Base-by-base conservation (phyloP, 495 filamentous ascomycete species). In the Penicillium parvum region DNA sequence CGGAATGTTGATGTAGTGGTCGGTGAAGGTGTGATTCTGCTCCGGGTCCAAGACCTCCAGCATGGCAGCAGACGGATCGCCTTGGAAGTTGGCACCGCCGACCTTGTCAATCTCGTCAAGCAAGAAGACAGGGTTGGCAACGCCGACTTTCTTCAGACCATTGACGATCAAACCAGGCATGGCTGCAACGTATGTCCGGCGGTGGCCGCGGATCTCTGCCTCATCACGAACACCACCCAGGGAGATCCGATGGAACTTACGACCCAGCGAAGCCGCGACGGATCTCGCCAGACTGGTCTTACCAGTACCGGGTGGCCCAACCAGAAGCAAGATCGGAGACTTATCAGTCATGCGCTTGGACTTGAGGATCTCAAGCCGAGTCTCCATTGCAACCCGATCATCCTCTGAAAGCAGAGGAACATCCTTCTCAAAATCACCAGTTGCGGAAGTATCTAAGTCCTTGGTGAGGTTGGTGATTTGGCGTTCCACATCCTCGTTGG, bases 71-170 rank as follows among this genome's bases (percentile, higher is more conserved):
- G 88, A 94, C 6, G 94, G 94, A 55, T 99, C 94, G 25, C 94
- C 94, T 53, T 99, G 89, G 65, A 89, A 86, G 61, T 90, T 96
- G 26, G 88, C 80, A 43, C 83, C 83, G 44, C 94, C 90, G 38
- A 97, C 77, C 73, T 99, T 99, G 74, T 99, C 94, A 53, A 99
- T 96, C 67, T 99, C 94, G 61, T 99, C 94, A 16, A 99, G 81
- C 39, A 99, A 68, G 68, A 97, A 90, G 22, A 99, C 91, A 2
- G 94, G 94, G 57, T 99, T 99, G 3, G 88, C 81, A 12, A 97
- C 90, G 26, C 90, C 91, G 33, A 92, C 94, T 63, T 97, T 99
- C 74, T 91, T 94, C 37, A 99, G 66, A 4, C 91, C 94, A 61
- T 87, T 88, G 33, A 96, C 90, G 37, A 99, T 86, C 34, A 97